phyloP scores from a whole-genome alignment of 192 early-diverging fungal species.

The Linderina pennispora region DNA sequence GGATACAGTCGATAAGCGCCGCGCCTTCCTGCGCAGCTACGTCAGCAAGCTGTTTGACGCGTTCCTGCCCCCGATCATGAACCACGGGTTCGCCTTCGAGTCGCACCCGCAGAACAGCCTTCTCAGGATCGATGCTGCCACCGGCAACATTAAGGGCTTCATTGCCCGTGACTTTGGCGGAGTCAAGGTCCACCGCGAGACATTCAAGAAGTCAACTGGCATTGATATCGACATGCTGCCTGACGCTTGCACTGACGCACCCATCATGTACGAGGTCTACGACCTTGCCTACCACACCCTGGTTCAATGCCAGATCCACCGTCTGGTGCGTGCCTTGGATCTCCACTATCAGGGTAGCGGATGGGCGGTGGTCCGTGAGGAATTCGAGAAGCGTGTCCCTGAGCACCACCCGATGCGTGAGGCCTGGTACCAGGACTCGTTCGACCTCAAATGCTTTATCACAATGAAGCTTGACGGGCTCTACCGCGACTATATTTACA shows the following conservation, averaged over 20 bases:
- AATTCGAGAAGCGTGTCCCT: conserved; percentile 45
- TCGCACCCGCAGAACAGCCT: conserved; percentile 59
- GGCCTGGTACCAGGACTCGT: conserved; percentile 42
- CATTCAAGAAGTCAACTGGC: conserved; percentile 43
- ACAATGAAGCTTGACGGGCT: conserved; percentile 63
- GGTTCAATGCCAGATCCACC: conserved; percentile 53
- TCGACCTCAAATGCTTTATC: conserved; percentile 57
- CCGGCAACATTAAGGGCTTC: conserved; percentile 52
- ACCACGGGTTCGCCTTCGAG: conserved; percentile 63
- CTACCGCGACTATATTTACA: conserved; percentile 54
- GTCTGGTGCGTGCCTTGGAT: conserved; percentile 53
- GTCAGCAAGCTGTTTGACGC: conserved; percentile 47
- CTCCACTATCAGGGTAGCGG: conserved; percentile 54
- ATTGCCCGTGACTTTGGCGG: conserved; percentile 66
- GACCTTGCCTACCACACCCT: conserved; percentile 59
- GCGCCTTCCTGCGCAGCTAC: conserved; percentile 47
- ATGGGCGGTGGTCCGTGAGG: conserved; percentile 52
- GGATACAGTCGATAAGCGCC: conserved; percentile 34
- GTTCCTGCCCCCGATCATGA: conserved; percentile 52
- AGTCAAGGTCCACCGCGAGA: conserved; percentile 53
- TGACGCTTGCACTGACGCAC: conserved; percentile 51
- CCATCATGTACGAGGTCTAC: conserved; percentile 45
- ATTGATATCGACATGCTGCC: conserved; percentile 48
- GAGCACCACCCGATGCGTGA: conserved; percentile 35
- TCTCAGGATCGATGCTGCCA: conserved; percentile 46